Evolutionary conservation across 495 filamentous ascomycete genomes (phyloP).

Genomic region (Penicillium samsonianum): DNA sequence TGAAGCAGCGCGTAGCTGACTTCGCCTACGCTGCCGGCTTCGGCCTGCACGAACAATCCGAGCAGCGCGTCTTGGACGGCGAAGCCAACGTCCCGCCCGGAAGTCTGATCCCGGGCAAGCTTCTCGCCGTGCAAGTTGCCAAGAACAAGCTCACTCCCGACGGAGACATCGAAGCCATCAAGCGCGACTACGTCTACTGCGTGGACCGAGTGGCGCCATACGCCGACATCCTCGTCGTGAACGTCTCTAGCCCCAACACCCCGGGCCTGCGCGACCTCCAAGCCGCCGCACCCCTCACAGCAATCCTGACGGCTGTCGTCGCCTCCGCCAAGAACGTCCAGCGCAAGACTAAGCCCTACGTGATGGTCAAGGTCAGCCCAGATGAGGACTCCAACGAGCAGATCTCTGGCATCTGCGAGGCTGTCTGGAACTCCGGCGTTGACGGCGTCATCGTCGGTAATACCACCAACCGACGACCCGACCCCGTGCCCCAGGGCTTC

Average conservation of each 20-base stretch:
- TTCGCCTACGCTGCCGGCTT: constrained; percentile 72
- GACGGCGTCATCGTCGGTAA: constrained; percentile 98
- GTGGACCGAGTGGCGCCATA: constrained; percentile 78
- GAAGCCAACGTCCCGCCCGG: constrained; percentile 68
- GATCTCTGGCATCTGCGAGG: constrained; percentile 82
- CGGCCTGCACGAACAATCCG: constrained; percentile 61
- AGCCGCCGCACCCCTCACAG: constrained; percentile 74
- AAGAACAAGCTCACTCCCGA: constrained; percentile 93
- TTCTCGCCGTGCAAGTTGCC: constrained; percentile 93
- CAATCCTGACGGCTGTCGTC: constrained; percentile 79
- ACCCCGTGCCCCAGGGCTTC: constrained; percentile 64
- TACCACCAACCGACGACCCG: constrained; percentile 81
- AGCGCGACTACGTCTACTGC: constrained; percentile 81
- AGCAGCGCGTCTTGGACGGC: constrained; percentile 71
- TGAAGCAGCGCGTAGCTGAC: constrained; percentile 74
- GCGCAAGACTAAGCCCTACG: constrained; percentile 71
- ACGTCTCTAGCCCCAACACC: constrained; percentile 95
- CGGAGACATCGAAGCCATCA: constrained; percentile 78
- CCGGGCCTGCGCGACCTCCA: constrained; percentile 86
- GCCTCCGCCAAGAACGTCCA: constrained; percentile 66
- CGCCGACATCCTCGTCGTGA: constrained; percentile 93
- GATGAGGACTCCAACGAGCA: constrained; percentile 86
- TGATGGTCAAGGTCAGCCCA: constrained; percentile 97
- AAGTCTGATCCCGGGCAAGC: constrained; percentile 67
- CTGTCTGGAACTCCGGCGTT: constrained; percentile 79